Percentiles rank a stretch among this genome's conserved stretches.
These are phyloP conservation scores for Spathaspora arborariae DNA, from an alignment of 805 yeast genomes.

Conservation along the genomic window DNA sequence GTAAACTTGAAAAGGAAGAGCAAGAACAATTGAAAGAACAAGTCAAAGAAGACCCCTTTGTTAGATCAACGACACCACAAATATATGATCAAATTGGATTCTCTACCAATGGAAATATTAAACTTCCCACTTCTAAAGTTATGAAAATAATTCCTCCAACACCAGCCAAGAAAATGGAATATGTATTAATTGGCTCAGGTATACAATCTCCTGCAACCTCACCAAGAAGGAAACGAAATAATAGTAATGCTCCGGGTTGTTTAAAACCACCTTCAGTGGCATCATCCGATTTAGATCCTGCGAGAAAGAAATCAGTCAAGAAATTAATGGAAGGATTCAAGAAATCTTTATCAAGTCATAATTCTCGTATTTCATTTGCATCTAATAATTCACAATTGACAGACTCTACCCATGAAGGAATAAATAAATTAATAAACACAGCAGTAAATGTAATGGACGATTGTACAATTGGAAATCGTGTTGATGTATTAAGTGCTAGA, in stretches of 20 bases:
- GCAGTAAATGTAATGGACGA: conserved; percentile 13
- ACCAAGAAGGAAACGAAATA: neutral
- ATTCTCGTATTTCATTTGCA: neutral
- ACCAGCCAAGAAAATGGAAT: conserved; percentile 61
- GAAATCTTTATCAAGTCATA: conserved; percentile 20
- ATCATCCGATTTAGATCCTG: conserved; percentile 13
- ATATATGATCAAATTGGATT: conserved; percentile 31
- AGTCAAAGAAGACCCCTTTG: neutral
- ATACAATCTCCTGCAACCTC: neutral
- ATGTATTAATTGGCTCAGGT: conserved; percentile 3
- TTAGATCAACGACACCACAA: neutral
- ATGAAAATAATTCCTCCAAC: conserved; percentile 56
- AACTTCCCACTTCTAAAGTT: conserved; percentile 48
- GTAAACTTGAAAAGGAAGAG: neutral
- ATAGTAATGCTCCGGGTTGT: neutral
- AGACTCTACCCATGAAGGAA: conserved; percentile 9
- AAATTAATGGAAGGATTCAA: conserved; percentile 41
- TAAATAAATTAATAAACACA: conserved; percentile 14
- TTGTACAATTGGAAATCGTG: conserved; percentile 30
- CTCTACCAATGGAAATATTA: conserved; percentile 46
- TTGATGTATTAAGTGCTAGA: conserved; percentile 67
- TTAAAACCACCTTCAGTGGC: conserved; percentile 5
- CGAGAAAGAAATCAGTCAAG: conserved; percentile 32
- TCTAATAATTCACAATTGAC: conserved; percentile 10
- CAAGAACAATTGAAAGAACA: neutral